Base-by-base conservation (phyloP, 495 filamentous ascomycete genomes). In the Annulohypoxylon stygium region DNA sequence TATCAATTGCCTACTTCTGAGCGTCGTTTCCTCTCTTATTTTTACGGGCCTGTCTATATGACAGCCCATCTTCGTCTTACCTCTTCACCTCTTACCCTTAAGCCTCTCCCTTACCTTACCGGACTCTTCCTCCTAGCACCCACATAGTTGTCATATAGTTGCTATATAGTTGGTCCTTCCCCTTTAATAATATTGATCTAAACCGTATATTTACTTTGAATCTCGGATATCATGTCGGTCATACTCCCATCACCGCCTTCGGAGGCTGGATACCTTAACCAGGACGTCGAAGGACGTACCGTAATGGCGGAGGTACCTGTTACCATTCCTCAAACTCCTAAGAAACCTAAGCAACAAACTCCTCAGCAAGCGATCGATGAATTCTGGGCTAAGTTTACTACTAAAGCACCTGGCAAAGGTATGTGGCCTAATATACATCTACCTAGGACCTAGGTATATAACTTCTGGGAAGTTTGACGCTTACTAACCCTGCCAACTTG, bases 331-430 rank as follows among this genome's bases (percentile, higher is more conserved):
- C 36, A 14, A 12, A 26, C 9, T 10, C 54, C 69, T 47, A 76
- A 76, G 70, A 71, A 72, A 51, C 33, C 57, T 20, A 71, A 74
- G 82, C 80, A 80, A 36, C 86, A 89, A 71, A 73, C 90, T 16
- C 92, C 93, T 9, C 93, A 97, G 80, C 84, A 89, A 70, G 86
- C 82, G 11, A 84, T 97, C 41, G 89, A 92, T 72, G 88, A 91
- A 59, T 95, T 95, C 81, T 97, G 93, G 93, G 78, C 85, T 41
- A 90, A 88, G 61, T 96, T 96, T 78, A 91, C 85, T 39, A 89
- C 88, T 53, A 92, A 89, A 66, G 76, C 81, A 43, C 88, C 87
- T 4, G 88, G 89, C 59, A 85, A 86, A 80, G 83, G 82, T 80
- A 76, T 65, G 73, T 74, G 36, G 5, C 18, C 30, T 20, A n/a